These are phyloP conservation scores for Alnus glutinosa DNA, from an alignment of 306 rosid genomes.

Conservation along the genomic window DNA sequence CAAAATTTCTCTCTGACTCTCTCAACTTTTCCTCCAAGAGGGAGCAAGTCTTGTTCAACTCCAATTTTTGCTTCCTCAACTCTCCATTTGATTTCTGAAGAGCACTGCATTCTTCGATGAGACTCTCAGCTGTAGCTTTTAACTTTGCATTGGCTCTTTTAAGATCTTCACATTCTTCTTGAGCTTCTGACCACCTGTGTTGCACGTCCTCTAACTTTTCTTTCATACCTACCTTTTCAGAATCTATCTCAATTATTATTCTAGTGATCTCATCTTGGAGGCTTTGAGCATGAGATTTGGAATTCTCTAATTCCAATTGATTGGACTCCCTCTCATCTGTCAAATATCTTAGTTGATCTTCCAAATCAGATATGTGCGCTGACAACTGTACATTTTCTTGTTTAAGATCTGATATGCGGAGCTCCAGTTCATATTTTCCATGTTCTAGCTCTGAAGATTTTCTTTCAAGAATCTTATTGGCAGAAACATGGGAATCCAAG, in stretches of 20 bases:
- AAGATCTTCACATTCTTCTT: slow-evolving; percentile 41
- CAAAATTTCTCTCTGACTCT: slow-evolving; percentile 43
- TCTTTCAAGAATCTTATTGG: slow-evolving; percentile 18
- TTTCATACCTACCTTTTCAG: slow-evolving; percentile 32
- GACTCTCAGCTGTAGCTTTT: slow-evolving; percentile 35
- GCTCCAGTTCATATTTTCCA: slow-evolving; percentile 40
- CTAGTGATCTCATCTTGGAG: slow-evolving; percentile 45
- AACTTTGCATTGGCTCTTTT: slow-evolving; percentile 32
- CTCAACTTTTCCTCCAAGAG: slow-evolving; percentile 42
- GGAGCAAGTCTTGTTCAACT: slow-evolving; percentile 42
- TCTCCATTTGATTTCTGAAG: slow-evolving; percentile 44
- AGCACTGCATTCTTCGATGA: slow-evolving; percentile 38
- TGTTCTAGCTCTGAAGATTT: slow-evolving; percentile 19
- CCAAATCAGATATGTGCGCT: slow-evolving; percentile 42
- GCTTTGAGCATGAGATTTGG: slow-evolving; percentile 35
- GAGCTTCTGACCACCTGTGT: slow-evolving; percentile 38
- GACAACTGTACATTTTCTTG: slow-evolving; percentile 50
- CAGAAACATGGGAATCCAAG: slow-evolving; percentile 26
- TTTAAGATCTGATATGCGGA: slow-evolving; percentile 39
- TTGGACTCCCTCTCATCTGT: slow-evolving; percentile 40
- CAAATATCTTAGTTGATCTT: slow-evolving; percentile 48
- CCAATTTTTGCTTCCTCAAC: slow-evolving; percentile 42
- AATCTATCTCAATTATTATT: slow-evolving; percentile 39
- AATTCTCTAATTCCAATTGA: slow-evolving; percentile 46
- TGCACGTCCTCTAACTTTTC: slow-evolving; percentile 28